Conservation (phyloP, 768 basidiomycete genomes). For the Auricularia sp. region DNA sequence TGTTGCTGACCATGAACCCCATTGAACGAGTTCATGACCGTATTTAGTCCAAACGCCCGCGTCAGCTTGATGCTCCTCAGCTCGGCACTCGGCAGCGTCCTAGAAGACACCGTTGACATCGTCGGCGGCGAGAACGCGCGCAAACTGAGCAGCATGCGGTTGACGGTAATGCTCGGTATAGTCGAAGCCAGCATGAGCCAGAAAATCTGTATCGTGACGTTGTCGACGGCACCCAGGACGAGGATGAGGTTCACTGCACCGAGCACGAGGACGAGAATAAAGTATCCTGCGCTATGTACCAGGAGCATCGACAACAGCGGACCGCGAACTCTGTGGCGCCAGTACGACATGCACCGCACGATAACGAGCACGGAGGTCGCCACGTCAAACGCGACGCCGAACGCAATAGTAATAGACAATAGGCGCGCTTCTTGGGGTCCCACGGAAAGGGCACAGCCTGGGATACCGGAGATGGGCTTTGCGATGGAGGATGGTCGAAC, state of each 20-base stretch:
- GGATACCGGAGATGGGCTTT: background rate
- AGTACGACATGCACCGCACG: background rate
- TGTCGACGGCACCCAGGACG: background rate
- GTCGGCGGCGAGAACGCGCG: background rate
- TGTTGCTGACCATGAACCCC: no score
- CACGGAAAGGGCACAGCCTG: background rate
- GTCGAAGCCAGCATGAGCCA: background rate
- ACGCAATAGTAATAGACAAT: background rate
- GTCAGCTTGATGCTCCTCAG: no score
- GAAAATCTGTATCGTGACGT: background rate
- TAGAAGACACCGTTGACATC: no score
- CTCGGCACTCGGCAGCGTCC: no score
- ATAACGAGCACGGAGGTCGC: background rate
- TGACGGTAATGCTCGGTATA: background rate
- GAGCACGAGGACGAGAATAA: background rate
- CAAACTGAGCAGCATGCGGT: background rate
- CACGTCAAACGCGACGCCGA: background rate
- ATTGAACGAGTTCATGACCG: no score
- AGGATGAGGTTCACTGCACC: background rate
- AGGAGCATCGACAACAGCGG: background rate
- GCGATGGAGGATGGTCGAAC: background rate
- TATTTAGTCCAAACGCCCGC: no score
- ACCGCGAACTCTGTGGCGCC: background rate
- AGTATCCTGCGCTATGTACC: background rate
- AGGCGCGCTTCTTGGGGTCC: background rate